phyloP scores from a whole-genome alignment of 225 moss, liverwort and hornwort species.

The Sphagnum tenellum region DNA sequence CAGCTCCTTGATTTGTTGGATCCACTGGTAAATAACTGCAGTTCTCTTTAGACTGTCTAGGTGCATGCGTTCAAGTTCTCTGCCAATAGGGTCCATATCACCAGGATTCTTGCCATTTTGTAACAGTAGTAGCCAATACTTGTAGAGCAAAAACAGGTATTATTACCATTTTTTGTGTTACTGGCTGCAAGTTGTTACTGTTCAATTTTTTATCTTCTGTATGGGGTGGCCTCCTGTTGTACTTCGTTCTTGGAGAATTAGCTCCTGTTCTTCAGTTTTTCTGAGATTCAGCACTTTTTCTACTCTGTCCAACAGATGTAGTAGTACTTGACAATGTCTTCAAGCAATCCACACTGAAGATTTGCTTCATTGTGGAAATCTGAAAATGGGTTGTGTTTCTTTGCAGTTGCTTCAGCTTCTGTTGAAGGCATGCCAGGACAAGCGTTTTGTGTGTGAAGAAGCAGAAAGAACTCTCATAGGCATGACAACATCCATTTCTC shows the following conservation, averaged over 20 bases:
- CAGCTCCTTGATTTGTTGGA: constrained; percentile 67
- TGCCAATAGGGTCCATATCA: background rate
- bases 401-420: constrained; percentile 88
- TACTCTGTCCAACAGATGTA: background rate
- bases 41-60: background rate
- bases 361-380: background rate
- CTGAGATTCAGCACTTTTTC: too few relatives aligned
- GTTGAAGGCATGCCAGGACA: constrained; percentile 93
- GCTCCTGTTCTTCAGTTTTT: too few relatives aligned
- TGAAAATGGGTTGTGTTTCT: constrained; percentile 13
- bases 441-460: constrained; percentile 97
- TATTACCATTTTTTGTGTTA: background rate
- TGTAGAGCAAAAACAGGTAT: background rate
- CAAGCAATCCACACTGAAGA: background rate
- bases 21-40: constrained; percentile 52
- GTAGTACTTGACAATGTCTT: background rate
- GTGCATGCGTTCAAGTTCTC: background rate
- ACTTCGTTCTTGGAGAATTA: too few relatives aligned
- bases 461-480: constrained; percentile 73
- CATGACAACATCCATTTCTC: constrained; percentile 71
- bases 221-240: background rate
- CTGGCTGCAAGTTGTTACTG: background rate
- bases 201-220: background rate
- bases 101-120: background rate
- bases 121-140: too few relatives aligned